Evolutionary conservation across 106 monocot species (phyloP).

Genomic region (Allium sativum): DNA sequence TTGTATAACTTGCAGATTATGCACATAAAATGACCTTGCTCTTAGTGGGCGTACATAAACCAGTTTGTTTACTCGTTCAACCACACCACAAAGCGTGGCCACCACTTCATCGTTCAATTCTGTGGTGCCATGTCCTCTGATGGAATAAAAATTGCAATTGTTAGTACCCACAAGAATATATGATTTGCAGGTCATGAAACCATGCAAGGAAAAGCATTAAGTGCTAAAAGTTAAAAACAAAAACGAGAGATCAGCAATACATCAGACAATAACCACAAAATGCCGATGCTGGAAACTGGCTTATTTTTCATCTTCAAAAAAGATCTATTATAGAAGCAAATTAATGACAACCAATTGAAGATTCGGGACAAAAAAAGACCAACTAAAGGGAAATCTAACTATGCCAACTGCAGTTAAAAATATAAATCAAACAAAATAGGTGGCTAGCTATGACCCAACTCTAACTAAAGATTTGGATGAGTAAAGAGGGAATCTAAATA

Average conservation of each 20-base stretch:
- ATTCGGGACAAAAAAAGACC: too few relatives aligned
- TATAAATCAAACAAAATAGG: too few relatives aligned
- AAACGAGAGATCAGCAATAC: not conserved
- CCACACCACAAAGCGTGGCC: conserved; percentile 82
- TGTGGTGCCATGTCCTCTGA: conserved; percentile 84
- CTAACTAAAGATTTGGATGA: too few relatives aligned
- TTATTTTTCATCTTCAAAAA: too few relatives aligned
- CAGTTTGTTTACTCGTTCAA: conserved; percentile 93
- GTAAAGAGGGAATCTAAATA: too few relatives aligned
- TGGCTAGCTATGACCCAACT: too few relatives aligned
- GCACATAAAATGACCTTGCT: conserved; percentile 28
- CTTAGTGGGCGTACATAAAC: conserved; percentile 72
- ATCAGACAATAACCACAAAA: too few relatives aligned
- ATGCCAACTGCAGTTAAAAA: too few relatives aligned
- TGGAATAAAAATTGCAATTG: not conserved
- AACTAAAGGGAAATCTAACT: too few relatives aligned
- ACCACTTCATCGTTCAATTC: conserved; percentile 67
- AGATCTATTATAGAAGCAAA: too few relatives aligned
- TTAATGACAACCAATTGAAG: too few relatives aligned
- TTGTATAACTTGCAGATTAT: not conserved
- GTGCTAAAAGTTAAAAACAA: not conserved
- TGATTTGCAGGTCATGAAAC: not conserved
- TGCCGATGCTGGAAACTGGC: too few relatives aligned
- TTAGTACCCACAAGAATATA: not conserved
- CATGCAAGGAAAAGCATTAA: not conserved